Evolutionary conservation across 176 grass and related monocot genomes (phyloP).

Genomic region (Melocanna baccifera): DNA sequence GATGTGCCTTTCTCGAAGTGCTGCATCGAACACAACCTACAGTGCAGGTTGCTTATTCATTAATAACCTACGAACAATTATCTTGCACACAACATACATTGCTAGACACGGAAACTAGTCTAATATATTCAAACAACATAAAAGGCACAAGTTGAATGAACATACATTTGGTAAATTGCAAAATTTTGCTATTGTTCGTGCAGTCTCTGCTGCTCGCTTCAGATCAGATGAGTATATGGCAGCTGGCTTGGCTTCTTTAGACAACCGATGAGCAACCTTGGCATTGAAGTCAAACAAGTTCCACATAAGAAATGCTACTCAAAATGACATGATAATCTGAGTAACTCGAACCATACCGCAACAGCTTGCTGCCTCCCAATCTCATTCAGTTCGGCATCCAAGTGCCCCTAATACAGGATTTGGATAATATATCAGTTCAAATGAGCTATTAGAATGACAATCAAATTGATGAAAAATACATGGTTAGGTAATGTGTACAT

Average conservation of each 20-base stretch:
- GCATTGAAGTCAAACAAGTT: slow-evolving; percentile 13
- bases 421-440: background rate
- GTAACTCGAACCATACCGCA: slow-evolving; percentile 52
- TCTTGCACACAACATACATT: background rate
- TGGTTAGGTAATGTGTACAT: background rate
- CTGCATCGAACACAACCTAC: slow-evolving; percentile 63
- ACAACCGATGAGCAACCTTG: slow-evolving; percentile 64
- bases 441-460: background rate
- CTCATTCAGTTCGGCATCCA: slow-evolving; percentile 84
- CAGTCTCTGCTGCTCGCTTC: slow-evolving; percentile 82
- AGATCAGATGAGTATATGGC: slow-evolving; percentile 90
- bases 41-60: background rate
- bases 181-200: slow-evolving; percentile 58
- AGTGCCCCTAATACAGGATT: slow-evolving; percentile 51
- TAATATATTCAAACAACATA: slow-evolving; percentile 2
- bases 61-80: slow-evolving; percentile 18
- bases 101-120: background rate
- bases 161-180: slow-evolving; percentile 73
- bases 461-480: background rate
- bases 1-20: slow-evolving; percentile 71
- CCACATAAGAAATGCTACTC: slow-evolving; percentile 38
- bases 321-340: background rate
- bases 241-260: slow-evolving; percentile 62
- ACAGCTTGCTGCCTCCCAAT: slow-evolving; percentile 73
- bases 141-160: background rate